Evolutionary conservation across 2,329 filamentous ascomycete genomes (phyloP), one percentile per base, ranked within the genome.

Genomic region (Fusarium palustre): DNA sequence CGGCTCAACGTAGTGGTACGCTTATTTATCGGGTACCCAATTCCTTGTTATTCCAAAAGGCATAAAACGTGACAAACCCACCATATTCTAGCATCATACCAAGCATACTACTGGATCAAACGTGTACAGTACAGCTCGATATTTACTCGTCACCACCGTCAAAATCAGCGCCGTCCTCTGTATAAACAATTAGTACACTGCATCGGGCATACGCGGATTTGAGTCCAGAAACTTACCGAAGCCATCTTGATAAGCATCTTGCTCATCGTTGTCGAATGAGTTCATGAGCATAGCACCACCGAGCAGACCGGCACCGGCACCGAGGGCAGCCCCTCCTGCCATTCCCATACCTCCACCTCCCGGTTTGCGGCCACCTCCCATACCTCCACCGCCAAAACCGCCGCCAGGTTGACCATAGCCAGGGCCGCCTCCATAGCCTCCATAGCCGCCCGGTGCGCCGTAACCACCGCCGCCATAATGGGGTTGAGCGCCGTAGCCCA

Each of bases 241-340:
- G 57, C 83, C 84, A 1, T 85, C 79, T 41, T 80, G 72, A 58
- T 85, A 90, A 31, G 87, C 86, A 7, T 88, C 83, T 63, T 90
- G 80, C 69, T 92, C 79, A 47, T 85, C 87, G 57, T 91, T 87
- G 58, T 91, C 81, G 52, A 94, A 84, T 2, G 90, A 90, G 75
- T 91, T 84, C 3, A 85, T 90, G 33, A 97, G 79, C 74, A 97
- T 66, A 66, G 88, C 87, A 57, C 94, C 94, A 72, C 93, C 94
- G 2, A 97, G 74, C 76, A 97, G 76, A 78, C 94, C 94, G 68
- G 91, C 94, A 71, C 93, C 94, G 6, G 92, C 79, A 81, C 94
- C 94, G 43, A 97, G 82, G 24, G 92, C 92, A 11, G 90, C 88
- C 53, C 90, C 93, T 48, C 92, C 93, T 2, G 85, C 88, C 63